Conservation (phyloP, 1,284 basidiomycete species). For the Kalmanozyma brasiliensis region DNA sequence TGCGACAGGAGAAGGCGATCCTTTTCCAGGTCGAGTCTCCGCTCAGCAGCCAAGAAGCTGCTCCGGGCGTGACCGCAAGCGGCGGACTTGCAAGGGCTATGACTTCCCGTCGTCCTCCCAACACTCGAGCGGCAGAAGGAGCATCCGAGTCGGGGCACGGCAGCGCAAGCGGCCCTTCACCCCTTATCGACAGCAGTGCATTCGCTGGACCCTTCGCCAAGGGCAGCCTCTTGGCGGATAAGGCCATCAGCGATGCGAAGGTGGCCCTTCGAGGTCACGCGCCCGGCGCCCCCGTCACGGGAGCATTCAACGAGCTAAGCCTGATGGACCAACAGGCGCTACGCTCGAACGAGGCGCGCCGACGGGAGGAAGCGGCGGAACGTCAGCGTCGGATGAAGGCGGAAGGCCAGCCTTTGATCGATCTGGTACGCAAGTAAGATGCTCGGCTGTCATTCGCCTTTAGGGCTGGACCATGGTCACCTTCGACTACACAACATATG, state of each 20-base stretch:
- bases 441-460: neutral
- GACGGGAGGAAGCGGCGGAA: conserved; percentile 41
- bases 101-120: conserved; percentile 28
- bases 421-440: conserved; percentile 29
- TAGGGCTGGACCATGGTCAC: too few relatives aligned
- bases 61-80: neutral
- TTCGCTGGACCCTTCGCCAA: conserved; percentile 57
- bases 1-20: conserved; percentile 60
- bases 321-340: conserved; percentile 36
- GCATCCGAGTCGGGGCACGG: conserved; percentile 7
- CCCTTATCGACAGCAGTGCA: conserved; percentile 47
- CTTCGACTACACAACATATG: conserved; percentile 3
- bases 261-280: conserved; percentile 39
- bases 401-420: conserved; percentile 46
- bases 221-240: conserved; percentile 54
- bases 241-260: conserved; percentile 48
- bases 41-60: conserved; percentile 7
- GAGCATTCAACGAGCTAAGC: conserved; percentile 34
- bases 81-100: conserved; percentile 42
- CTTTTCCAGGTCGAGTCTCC: conserved; percentile 51
- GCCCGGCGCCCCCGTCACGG: conserved; percentile 13
- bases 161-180: conserved; percentile 11
- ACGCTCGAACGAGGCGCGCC: conserved; percentile 22
- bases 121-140: conserved; percentile 15
- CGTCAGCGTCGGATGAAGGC: conserved; percentile 37